Conservation (phyloP, 1,284 basidiomycete species). For the Cutaneotrichosporon cyanovorans region DNA sequence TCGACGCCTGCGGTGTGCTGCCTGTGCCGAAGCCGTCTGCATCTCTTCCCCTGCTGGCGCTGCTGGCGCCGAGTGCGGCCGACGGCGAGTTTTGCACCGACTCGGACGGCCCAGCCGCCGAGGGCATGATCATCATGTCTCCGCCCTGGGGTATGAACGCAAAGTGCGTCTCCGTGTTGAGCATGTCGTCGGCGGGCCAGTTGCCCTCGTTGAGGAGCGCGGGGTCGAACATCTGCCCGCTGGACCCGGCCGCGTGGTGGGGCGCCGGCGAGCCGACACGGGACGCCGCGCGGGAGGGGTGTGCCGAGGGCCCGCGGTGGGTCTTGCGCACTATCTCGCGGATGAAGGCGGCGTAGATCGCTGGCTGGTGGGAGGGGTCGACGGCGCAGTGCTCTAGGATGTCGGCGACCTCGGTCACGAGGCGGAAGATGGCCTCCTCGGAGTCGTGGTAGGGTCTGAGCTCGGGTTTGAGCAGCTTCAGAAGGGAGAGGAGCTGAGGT, state of each 20-base stretch:
- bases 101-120: slow-evolving; percentile 37
- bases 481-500: slow-evolving; percentile 72
- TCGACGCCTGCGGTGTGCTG: slow-evolving; percentile 21
- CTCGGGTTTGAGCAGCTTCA: slow-evolving; percentile 60
- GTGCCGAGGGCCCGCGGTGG: slow-evolving; percentile 33
- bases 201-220: slow-evolving; percentile 27
- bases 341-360: slow-evolving; percentile 77
- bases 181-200: slow-evolving; percentile 30
- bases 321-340: slow-evolving; percentile 54
- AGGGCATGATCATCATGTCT: slow-evolving; percentile 44
- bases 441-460: slow-evolving; percentile 38
- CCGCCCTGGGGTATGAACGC: slow-evolving; percentile 41
- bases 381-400: slow-evolving; percentile 66
- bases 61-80: slow-evolving; percentile 6
- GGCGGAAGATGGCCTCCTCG: slow-evolving; percentile 36
- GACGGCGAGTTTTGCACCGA: slow-evolving; percentile 35
- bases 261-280: slow-evolving; percentile 11
- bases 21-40: slow-evolving; percentile 3
- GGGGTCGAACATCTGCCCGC: slow-evolving; percentile 29
- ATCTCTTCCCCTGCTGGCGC: not conserved
- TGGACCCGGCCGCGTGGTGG: not conserved
- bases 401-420: slow-evolving; percentile 64
- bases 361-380: slow-evolving; percentile 69
- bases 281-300: slow-evolving; percentile 14
- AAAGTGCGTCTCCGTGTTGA: slow-evolving; percentile 31